These are phyloP conservation scores for Lentinula edodes DNA, from an alignment of 768 basidiomycete species.

Conservation along the genomic window DNA sequence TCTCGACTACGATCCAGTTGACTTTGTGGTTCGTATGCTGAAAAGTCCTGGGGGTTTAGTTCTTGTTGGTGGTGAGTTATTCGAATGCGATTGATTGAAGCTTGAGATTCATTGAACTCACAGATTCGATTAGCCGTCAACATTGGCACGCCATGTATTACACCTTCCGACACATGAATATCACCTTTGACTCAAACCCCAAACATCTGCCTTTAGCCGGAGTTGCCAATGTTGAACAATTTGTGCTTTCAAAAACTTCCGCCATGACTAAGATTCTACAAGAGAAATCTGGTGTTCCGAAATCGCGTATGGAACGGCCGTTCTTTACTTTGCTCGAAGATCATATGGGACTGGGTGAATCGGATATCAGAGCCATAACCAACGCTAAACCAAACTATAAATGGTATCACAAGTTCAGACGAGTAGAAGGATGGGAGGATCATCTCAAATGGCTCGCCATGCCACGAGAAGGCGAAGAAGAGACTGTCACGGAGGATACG, in stretches of 20 bases:
- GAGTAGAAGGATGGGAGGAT: slow-evolving; percentile 21
- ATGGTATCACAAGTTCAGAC: slow-evolving; percentile 21
- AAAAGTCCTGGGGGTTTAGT: slow-evolving; percentile 24
- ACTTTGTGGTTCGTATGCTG: slow-evolving; percentile 22
- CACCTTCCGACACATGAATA: slow-evolving; percentile 16
- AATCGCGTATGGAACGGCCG: slow-evolving; percentile 21
- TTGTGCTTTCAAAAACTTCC: slow-evolving; percentile 18
- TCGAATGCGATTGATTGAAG: neutral
- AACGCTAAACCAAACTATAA: slow-evolving; percentile 17
- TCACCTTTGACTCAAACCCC: slow-evolving; percentile 18
- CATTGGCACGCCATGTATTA: slow-evolving; percentile 20
- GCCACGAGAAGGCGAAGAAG: slow-evolving; percentile 17
- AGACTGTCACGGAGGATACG: slow-evolving; percentile 20
- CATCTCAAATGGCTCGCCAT: slow-evolving; percentile 17
- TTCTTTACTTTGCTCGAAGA: slow-evolving; percentile 24
- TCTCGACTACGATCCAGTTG: slow-evolving; percentile 21
- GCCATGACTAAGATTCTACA: slow-evolving; percentile 17
- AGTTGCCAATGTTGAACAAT: slow-evolving; percentile 21
- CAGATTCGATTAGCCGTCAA: slow-evolving; percentile 13
- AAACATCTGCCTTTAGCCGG: slow-evolving; percentile 15
- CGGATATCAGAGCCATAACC: slow-evolving; percentile 21
- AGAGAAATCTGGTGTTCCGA: slow-evolving; percentile 20
- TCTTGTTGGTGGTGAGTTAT: slow-evolving; percentile 16
- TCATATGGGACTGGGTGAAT: slow-evolving; percentile 21
- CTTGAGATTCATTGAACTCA: neutral